These are phyloP conservation scores for Lactifluus echinatus DNA, from an alignment of 768 basidiomycete species.

Conservation along the genomic window DNA sequence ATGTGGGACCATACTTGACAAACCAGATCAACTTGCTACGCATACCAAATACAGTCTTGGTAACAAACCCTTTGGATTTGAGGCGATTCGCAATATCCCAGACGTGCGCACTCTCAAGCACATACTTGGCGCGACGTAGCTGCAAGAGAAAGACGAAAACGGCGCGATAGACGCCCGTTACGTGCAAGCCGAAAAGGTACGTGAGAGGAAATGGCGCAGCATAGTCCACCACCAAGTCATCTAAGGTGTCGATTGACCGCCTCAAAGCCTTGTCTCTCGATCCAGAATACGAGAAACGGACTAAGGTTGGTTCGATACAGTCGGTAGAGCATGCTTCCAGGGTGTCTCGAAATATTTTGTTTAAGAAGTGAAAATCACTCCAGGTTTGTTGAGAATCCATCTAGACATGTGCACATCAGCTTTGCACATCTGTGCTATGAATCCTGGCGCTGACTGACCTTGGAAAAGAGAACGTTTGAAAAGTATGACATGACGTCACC, in stretches of 20 bases:
- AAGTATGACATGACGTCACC: conserved; percentile 76
- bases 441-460: conserved; percentile 36
- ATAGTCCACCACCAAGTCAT: conserved; percentile 68
- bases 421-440: not conserved
- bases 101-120: conserved; percentile 62
- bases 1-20: conserved; percentile 52
- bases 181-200: conserved; percentile 59
- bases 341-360: conserved; percentile 65
- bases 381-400: conserved; percentile 67
- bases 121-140: conserved; percentile 60
- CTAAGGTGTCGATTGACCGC: conserved; percentile 54
- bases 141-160: conserved; percentile 69
- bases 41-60: conserved; percentile 71
- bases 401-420: conserved; percentile 29
- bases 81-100: conserved; percentile 35
- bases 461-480: conserved; percentile 61
- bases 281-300: conserved; percentile 63
- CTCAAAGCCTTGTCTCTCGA: conserved; percentile 37
- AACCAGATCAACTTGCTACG: conserved; percentile 77
- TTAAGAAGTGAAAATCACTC: conserved; percentile 79
- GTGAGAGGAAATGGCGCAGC: conserved; percentile 73
- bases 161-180: conserved; percentile 50
- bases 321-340: conserved; percentile 40
- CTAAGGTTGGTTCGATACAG: conserved; percentile 60
- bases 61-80: conserved; percentile 31